These are phyloP conservation scores for Stemphylium vesicarium DNA, from an alignment of 2,329 filamentous ascomycete genomes.

Conservation along the genomic window DNA sequence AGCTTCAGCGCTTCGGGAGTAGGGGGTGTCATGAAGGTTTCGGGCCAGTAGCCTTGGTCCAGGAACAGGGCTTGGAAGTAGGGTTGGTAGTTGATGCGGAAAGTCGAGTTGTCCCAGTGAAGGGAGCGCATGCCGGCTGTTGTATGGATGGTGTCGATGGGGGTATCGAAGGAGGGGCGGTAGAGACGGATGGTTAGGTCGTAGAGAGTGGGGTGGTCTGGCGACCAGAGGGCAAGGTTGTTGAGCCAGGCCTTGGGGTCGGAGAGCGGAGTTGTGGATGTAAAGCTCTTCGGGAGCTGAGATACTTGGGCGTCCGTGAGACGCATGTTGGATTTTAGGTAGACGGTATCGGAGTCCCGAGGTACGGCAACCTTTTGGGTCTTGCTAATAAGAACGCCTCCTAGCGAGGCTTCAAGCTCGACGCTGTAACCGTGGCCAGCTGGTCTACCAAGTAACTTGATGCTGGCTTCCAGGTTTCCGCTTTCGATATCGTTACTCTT, in stretches of 20 bases:
- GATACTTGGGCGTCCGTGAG: slow-evolving; percentile 53
- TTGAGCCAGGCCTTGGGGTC: slow-evolving; percentile 57
- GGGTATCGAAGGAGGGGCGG: slow-evolving; percentile 43
- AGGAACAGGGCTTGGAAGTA: slow-evolving; percentile 67
- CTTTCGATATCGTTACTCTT: slow-evolving; percentile 60
- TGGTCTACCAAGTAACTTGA: slow-evolving; percentile 59
- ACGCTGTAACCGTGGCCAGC: slow-evolving; percentile 57
- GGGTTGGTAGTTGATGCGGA: slow-evolving; percentile 64
- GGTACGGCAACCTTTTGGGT: slow-evolving; percentile 53
- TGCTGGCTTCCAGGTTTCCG: slow-evolving; percentile 58
- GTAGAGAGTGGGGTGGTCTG: slow-evolving; percentile 64
- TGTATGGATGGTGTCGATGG: slow-evolving; percentile 65
- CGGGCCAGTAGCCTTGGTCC: slow-evolving; percentile 70
- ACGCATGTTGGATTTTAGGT: slow-evolving; percentile 58
- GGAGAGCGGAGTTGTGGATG: slow-evolving; percentile 44
- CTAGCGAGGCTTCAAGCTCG: slow-evolving; percentile 61
- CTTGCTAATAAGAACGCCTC: slow-evolving; percentile 56
- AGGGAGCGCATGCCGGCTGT: slow-evolving; percentile 67
- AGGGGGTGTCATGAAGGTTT: slow-evolving; percentile 66
- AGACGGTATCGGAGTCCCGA: slow-evolving; percentile 57
- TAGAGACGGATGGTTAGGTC: slow-evolving; percentile 61
- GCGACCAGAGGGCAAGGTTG: slow-evolving; percentile 67
- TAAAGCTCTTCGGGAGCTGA: slow-evolving; percentile 47
- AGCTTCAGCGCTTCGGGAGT: slow-evolving; percentile 53
- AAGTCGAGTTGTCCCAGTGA: slow-evolving; percentile 66